Evolutionary conservation across 1,284 basidiomycete genomes (phyloP), one percentile per base, ranked within the genome.

Genomic region (Rhodofomes roseus): DNA sequence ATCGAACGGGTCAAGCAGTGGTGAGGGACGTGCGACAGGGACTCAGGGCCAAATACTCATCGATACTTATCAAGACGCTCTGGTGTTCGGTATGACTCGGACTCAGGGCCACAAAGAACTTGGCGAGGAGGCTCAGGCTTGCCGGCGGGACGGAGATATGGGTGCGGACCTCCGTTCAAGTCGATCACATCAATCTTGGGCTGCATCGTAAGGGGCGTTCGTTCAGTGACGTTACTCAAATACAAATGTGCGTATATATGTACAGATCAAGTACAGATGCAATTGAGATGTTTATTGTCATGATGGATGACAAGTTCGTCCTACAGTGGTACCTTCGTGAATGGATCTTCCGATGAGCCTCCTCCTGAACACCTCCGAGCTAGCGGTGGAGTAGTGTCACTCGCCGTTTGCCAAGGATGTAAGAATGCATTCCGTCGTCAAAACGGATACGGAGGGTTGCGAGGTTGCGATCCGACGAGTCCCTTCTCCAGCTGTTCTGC

Each of bases 401-500:
- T n/a, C n/a, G n/a, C n/a, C n/a, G n/a, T n/a, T n/a, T n/a, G n/a
- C n/a, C n/a, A n/a, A n/a, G 31, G 11, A 34, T 34, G 31, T 34
- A 11, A 34, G 11, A 3, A n/a, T 43, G 16, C 8, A 43, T 3
- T 8, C 14, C 4, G 16, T 4, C 37, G 4, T 61, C 60, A 68
- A 55, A 66, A 66, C 29, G 67, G 67, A 53, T 64, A 67, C 14
- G 44, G 56, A 16, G 54, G 40, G 46, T 53, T 62, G 54, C 55
- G 63, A 5, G 64, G 60, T 4, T 60, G 60, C 37, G 56, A 60
- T 8, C 44, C 39, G n/a, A 61, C 50, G 11, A 65, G 27, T 29
- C 67, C 67, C 25, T 58, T 53, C 58, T 58, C 58, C 1, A 79
- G 57, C 63, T 79, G 76, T 57, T 73, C 70, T 31, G 71, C 68